Conservation (phyloP, 305 asterid genomes). For the Fraxinus xanthoxyloides region DNA sequence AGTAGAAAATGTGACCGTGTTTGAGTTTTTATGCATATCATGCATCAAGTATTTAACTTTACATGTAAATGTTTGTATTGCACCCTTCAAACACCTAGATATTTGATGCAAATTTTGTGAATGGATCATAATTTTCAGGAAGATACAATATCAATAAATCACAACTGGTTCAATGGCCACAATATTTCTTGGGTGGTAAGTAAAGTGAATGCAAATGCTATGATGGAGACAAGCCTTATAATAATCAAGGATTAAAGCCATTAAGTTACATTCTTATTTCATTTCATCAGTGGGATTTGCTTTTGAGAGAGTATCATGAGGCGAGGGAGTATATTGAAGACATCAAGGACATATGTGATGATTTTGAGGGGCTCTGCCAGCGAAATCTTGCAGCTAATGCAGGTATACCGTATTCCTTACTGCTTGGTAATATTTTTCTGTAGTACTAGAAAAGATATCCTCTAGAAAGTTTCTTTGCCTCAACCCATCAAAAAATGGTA, state of each 20-base stretch:
- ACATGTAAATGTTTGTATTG: background rate
- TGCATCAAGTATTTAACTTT: background rate
- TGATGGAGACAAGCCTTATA: slow-evolving; percentile 16
- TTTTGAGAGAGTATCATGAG: slow-evolving; percentile 76
- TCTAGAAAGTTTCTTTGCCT: background rate
- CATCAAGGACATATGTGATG: slow-evolving; percentile 78
- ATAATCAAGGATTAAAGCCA: background rate
- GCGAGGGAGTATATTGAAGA: slow-evolving; percentile 84
- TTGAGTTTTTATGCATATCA: background rate
- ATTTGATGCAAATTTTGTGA: slow-evolving; percentile 17
- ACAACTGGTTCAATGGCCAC: slow-evolving; percentile 92
- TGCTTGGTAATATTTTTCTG: background rate
- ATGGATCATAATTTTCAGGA: slow-evolving; percentile 52
- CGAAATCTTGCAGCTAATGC: slow-evolving; percentile 94
- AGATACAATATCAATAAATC: slow-evolving; percentile 91
- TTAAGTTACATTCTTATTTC: slow-evolving; percentile 12
- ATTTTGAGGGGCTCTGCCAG: slow-evolving; percentile 94
- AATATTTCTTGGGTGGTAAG: slow-evolving; percentile 87
- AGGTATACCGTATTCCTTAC: slow-evolving; percentile 35
- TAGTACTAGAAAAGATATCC: background rate
- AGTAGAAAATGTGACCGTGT: background rate
- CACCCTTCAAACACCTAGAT: background rate
- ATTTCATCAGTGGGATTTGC: slow-evolving; percentile 80
- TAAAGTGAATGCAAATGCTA: background rate
- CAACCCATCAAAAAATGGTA: background rate